Evolutionary conservation across 495 filamentous ascomycete species (phyloP), one percentile per base, ranked within the genome.

Genomic region (Xylaria palmicola): DNA sequence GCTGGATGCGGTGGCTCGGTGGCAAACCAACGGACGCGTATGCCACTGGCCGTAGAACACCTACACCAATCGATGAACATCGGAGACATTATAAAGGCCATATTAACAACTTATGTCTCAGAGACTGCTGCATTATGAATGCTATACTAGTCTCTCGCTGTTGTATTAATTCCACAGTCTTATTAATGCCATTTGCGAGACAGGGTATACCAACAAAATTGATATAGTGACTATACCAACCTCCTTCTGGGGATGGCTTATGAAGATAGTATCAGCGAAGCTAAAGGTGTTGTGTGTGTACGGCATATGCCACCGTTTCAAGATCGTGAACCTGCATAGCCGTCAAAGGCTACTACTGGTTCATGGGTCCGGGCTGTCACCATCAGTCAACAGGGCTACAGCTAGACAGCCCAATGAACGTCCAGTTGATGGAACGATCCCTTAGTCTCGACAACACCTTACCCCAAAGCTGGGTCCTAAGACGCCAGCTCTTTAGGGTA

Each of bases 231-330:
- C n/a, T n/a, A n/a, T n/a, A n/a, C n/a, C n/a, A n/a, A n/a, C n/a
- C n/a, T n/a, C n/a, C n/a, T n/a, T n/a, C n/a, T n/a, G n/a, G n/a
- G n/a, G n/a, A n/a, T n/a, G n/a, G n/a, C n/a, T n/a, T n/a, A n/a
- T n/a, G n/a, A n/a, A n/a, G 36, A 20, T 7, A 7, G 17, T 10
- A 30, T 44, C 7, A 20, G 2, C 20, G 15, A 57, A n/a, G 30
- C 22, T 32, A 10, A 52, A 52, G 13, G 24, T 52, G 57, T 37
- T 60, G 57, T 43, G 37, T 39, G 47, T 19, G 57, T 52, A 60
- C 32, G 29, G 30, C 57, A 51, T 36, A 50, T 60, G 57, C 57
- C 57, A 60, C 48, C 52, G 57, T 60, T 60, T 60, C 57, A 60
- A 48, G 43, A 10, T 32, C n/a, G n/a, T 26, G 19, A 52, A 24